Conservation (phyloP, 768 basidiomycete species). For the Amanita molliuscula region DNA sequence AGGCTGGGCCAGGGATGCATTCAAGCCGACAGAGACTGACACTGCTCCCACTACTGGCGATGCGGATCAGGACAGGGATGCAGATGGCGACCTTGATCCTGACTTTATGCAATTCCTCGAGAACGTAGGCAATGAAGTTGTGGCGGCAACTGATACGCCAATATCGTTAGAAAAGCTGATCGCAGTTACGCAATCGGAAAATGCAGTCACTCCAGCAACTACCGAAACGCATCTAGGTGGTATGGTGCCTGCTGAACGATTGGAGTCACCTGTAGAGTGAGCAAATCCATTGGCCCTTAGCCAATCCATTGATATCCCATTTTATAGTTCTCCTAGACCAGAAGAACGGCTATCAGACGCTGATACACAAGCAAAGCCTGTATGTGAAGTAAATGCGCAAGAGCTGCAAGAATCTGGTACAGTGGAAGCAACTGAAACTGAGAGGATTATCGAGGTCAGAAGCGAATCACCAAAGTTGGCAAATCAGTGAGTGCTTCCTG, state of each 20-base stretch:
- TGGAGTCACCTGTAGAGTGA: neutral
- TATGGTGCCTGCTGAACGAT: neutral
- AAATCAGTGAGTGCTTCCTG: neutral
- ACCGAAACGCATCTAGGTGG: neutral
- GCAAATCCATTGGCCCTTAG: neutral
- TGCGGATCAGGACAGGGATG: slow-evolving; percentile 19
- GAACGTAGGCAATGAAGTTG: neutral
- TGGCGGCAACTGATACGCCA: neutral
- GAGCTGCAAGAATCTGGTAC: neutral
- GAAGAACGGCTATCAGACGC: neutral
- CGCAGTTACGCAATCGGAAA: neutral
- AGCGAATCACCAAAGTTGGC: neutral
- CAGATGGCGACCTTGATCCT: slow-evolving; percentile 26
- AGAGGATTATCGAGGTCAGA: neutral
- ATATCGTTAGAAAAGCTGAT: neutral
- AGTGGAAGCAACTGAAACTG: neutral
- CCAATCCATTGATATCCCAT: neutral
- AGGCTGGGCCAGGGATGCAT: slow-evolving; percentile 25
- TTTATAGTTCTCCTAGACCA: neutral
- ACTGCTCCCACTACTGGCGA: neutral
- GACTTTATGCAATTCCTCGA: slow-evolving; percentile 16
- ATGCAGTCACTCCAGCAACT: neutral
- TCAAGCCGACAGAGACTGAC: neutral
- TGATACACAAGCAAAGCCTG: neutral
- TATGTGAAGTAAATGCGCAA: neutral